Evolutionary conservation across 495 filamentous ascomycete genomes (phyloP).

Genomic region (Podospora pseudocomata): DNA sequence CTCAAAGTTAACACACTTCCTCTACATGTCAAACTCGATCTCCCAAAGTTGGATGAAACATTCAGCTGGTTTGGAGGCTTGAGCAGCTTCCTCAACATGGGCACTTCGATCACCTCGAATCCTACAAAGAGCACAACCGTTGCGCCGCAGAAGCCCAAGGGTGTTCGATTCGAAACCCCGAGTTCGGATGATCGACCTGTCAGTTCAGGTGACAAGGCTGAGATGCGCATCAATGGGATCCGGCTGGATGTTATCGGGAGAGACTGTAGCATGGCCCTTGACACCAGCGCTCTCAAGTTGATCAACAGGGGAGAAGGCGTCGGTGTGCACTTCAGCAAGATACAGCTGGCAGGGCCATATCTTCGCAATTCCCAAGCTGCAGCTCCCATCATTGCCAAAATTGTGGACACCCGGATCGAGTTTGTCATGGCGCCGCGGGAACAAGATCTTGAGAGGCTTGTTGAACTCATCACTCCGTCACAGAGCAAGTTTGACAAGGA

Average conservation of each 20-base stretch:
- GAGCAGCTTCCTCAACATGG: slow-evolving; percentile 84
- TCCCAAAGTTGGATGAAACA: slow-evolving; percentile 79
- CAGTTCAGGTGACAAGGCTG: slow-evolving; percentile 61
- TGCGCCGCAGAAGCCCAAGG: slow-evolving; percentile 44
- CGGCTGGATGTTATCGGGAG: slow-evolving; percentile 69
- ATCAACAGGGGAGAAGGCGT: slow-evolving; percentile 66
- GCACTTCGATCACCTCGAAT: slow-evolving; percentile 70
- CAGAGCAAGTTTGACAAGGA: slow-evolving; percentile 87
- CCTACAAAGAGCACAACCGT: slow-evolving; percentile 40
- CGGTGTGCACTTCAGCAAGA: slow-evolving; percentile 68
- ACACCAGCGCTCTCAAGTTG: slow-evolving; percentile 75
- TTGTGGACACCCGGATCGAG: slow-evolving; percentile 67
- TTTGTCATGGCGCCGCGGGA: slow-evolving; percentile 71
- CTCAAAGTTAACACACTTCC: slow-evolving; percentile 79
- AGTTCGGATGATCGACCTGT: slow-evolving; percentile 44
- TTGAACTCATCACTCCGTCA: slow-evolving; percentile 85
- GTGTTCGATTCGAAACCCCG: slow-evolving; percentile 70
- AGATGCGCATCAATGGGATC: slow-evolving; percentile 73
- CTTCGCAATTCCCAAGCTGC: slow-evolving; percentile 45
- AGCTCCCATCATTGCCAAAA: slow-evolving; percentile 46
- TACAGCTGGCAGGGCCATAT: slow-evolving; percentile 68
- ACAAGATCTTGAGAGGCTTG: slow-evolving; percentile 72
- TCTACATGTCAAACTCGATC: slow-evolving; percentile 69
- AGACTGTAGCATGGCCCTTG: slow-evolving; percentile 66
- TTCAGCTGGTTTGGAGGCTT: slow-evolving; percentile 87